These are phyloP conservation scores for Puccinia hordei DNA, from an alignment of 1,284 basidiomycete species.

Conservation along the genomic window DNA sequence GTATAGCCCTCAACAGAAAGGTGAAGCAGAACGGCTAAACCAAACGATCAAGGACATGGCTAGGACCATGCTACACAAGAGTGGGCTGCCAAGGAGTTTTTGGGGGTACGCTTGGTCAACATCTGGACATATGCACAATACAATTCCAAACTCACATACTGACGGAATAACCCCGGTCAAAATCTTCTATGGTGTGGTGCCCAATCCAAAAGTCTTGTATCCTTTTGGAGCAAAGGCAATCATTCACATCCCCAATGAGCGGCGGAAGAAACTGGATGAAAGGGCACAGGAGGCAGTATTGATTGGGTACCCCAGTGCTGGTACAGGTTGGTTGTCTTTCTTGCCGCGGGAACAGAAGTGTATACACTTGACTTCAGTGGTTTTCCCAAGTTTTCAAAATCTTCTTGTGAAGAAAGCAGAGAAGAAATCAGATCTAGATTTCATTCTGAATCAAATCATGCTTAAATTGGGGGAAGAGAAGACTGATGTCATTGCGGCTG, in stretches of 20 bases:
- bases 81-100: background rate
- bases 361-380: background rate
- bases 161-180: background rate
- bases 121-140: background rate
- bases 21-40: slow-evolving; percentile 6
- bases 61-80: too few relatives aligned
- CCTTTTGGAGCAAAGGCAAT: background rate
- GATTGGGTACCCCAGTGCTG: background rate
- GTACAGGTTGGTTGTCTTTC: slow-evolving; percentile 8
- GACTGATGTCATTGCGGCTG: too few relatives aligned
- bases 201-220: too few relatives aligned
- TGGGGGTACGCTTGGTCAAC: background rate
- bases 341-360: background rate
- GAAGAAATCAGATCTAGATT: too few relatives aligned
- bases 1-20: slow-evolving; percentile 15
- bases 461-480: too few relatives aligned
- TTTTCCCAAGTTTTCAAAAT: background rate
- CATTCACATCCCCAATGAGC: too few relatives aligned
- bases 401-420: background rate
- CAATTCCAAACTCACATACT: background rate
- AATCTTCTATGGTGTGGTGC: background rate
- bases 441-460: too few relatives aligned
- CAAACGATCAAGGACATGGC: background rate
- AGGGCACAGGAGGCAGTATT: background rate
- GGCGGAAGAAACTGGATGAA: background rate